phyloP scores from a whole-genome alignment of 345 rosid species.

The Gossypium thurberi region DNA sequence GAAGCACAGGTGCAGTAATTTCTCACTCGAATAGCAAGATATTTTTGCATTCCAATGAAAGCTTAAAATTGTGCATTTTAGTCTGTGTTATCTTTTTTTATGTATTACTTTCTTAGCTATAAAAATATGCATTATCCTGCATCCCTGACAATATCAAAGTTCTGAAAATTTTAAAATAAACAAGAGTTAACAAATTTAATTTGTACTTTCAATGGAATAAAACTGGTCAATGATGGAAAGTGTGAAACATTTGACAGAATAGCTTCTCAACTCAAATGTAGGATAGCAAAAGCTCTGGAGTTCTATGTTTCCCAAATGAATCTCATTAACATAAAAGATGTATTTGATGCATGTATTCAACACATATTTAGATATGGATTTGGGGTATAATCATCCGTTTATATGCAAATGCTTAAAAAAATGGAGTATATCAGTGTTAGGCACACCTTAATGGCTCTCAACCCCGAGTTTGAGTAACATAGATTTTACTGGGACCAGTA shows the following conservation, averaged over 20 bases:
- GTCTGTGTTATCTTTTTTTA: neutral
- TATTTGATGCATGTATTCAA: too few species aligned
- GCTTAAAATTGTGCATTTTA: neutral
- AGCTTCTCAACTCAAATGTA: neutral
- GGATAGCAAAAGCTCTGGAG: neutral
- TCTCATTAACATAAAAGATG: neutral
- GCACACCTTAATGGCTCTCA: too few species aligned
- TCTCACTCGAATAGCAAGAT: slow-evolving; percentile 7
- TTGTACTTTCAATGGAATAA: neutral
- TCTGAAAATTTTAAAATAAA: neutral
- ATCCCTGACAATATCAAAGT: neutral
- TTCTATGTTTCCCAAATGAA: neutral
- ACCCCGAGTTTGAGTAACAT: neutral
- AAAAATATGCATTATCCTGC: neutral
- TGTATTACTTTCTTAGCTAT: neutral
- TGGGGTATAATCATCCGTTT: too few species aligned
- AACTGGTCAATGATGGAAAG: neutral
- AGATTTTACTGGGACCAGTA: neutral
- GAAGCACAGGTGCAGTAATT: slow-evolving; percentile 77
- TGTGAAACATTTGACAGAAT: neutral
- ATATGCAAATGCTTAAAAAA: too few species aligned
- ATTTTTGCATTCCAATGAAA: neutral
- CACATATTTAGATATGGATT: too few species aligned
- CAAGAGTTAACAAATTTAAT: neutral
- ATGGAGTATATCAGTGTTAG: too few species aligned